Percentiles rank a stretch among this genome's conserved stretches.
Conservation (phyloP, 2,329 filamentous ascomycete species). For the Diaporthe citriasiana region DNA sequence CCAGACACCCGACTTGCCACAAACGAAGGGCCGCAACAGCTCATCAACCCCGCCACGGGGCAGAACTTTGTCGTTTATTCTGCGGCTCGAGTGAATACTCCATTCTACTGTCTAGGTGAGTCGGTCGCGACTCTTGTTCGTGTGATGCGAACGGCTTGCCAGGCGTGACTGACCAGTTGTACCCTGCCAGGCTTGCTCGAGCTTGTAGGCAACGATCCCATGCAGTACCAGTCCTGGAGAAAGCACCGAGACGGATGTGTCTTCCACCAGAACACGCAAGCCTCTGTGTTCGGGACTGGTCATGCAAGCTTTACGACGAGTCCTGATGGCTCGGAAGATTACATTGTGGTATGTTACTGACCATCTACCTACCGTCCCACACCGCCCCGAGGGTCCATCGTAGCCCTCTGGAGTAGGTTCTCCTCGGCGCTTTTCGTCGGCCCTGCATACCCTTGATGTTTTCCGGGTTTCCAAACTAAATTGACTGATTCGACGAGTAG, state of each 20-base stretch:
- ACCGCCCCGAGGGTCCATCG: background rate
- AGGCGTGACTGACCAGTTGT: background rate
- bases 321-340: conserved; percentile 52
- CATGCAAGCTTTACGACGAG: conserved; percentile 54
- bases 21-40: conserved; percentile 54
- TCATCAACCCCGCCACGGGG: conserved; percentile 53
- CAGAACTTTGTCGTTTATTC: conserved; percentile 55
- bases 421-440: background rate
- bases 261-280: conserved; percentile 53
- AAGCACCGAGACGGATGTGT: conserved; percentile 53
- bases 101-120: conserved; percentile 52
- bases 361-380: background rate
- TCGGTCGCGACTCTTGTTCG: background rate
- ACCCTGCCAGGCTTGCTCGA: conserved; percentile 49
- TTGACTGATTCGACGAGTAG: background rate
- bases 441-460: background rate
- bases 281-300: conserved; percentile 52
- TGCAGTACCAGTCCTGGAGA: conserved; percentile 54
- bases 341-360: conserved; percentile 46
- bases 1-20: conserved; percentile 52
- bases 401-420: background rate
- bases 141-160: too few relatives aligned
- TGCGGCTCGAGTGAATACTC: conserved; percentile 55
- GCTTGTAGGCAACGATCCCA: conserved; percentile 53
- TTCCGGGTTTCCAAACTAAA: too few relatives aligned